Evolutionary conservation across 2,329 filamentous ascomycete genomes (phyloP), one percentile per base, ranked within the genome.

Genomic region (Zopfia rhizophila): DNA sequence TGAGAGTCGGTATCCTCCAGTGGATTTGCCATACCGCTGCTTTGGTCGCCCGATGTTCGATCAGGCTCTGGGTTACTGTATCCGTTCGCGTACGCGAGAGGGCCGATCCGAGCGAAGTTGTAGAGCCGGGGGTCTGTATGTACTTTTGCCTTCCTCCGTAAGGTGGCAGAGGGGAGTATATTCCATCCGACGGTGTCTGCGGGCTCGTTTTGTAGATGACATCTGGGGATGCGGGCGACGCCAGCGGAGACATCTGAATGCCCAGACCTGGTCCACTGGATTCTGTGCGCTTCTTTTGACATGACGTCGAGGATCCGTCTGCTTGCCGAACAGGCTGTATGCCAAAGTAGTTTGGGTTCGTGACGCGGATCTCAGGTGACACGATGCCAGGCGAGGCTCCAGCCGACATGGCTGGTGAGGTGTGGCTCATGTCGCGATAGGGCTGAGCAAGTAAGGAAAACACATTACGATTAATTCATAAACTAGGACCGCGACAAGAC

Each of bases 1-100:
- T 68, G 13, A 61, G 40, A 3, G 55, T 32, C 1, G 68, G 66
- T 12, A 55, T 63, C 13, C 68, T 69, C 73, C 73, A 78, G 45
- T 72, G 65, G 16, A 69, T 45, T 16, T 52, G 58, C 65, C 65
- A 69, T 44, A 56, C 35, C 13, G 63, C 53, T 35, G 62, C 62
- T 40, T 68, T 58, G 1, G 64, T 68, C n/a, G 65, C 57, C 12
- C 65, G 47, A 27, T 62, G 61, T 32, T 60, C 59, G 21, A 69
- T 69, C 13, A 69, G 57, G 14, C 58, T 54, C 36, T 69, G 57
- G 0, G 62, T 69, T 47, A 58, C 60, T 1, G 63, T 54, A 49
- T 69, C 64, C 4, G 58, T 64, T 33, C 61, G 55, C n/a, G 55
- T 21, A 29, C 59, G 63, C 1, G 58, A 57, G 8, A 62, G 38